phyloP scores from a whole-genome alignment of 345 rosid species.

The Melaleuca quinquenervia region DNA sequence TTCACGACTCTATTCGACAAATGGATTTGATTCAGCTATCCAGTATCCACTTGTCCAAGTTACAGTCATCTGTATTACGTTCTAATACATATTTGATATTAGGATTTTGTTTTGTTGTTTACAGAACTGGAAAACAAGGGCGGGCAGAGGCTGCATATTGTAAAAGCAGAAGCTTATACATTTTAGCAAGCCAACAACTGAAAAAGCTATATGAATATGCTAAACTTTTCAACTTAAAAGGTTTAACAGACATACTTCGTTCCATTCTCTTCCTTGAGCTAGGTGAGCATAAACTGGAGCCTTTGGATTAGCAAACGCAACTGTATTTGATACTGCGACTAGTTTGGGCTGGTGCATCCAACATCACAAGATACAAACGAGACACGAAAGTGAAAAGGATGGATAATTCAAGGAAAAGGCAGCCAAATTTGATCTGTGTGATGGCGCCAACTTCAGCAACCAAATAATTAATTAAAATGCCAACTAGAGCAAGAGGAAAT shows the following conservation, averaged over 20 bases:
- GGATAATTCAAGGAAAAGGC: background rate
- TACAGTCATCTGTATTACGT: conserved; percentile 56
- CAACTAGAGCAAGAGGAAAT: background rate
- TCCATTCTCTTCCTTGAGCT: conserved; percentile 82
- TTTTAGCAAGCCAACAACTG: background rate
- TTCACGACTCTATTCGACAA: conserved; percentile 58
- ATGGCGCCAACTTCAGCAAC: background rate
- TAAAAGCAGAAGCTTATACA: background rate
- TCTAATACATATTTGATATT: background rate
- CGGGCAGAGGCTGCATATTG: background rate
- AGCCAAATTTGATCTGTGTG: background rate
- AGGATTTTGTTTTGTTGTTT: background rate
- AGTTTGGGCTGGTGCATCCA: conserved; percentile 48
- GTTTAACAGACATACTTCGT: conserved; percentile 48
- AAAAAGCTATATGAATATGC: background rate
- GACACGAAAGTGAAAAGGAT: background rate
- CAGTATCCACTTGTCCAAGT: conserved; percentile 96
- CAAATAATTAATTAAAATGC: no score
- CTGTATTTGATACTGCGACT: conserved; percentile 50
- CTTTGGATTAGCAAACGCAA: conserved; percentile 61
- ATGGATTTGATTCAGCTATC: conserved; percentile 59
- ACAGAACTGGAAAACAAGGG: background rate
- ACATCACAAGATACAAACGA: background rate
- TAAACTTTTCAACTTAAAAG: background rate
- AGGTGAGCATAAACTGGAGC: conserved; percentile 87